A percentile compares a stretch with the other conserved stretches of the same genome.
These are phyloP conservation scores for Aspergillus texensis DNA, from an alignment of 2,329 filamentous ascomycete species.

Conservation along the genomic window DNA sequence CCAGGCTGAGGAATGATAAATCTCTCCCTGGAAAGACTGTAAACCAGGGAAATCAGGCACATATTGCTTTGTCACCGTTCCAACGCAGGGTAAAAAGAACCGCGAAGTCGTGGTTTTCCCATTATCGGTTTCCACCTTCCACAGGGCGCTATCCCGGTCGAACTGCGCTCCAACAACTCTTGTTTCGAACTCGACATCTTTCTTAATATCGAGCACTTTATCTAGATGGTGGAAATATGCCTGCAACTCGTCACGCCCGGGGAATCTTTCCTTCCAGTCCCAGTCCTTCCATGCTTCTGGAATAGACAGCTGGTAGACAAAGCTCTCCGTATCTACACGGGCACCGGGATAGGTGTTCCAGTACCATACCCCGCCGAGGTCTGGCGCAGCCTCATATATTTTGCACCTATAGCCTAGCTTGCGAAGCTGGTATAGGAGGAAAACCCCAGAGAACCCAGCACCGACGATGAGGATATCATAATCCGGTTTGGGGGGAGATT, in stretches of 20 bases:
- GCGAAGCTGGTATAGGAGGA: slow-evolving; percentile 12
- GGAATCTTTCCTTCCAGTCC: slow-evolving; percentile 42
- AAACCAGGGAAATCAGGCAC: slow-evolving; percentile 43
- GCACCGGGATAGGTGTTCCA: slow-evolving; percentile 14
- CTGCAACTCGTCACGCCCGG: slow-evolving; percentile 40
- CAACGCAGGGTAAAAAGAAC: slow-evolving; percentile 51
- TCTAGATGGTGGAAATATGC: slow-evolving; percentile 53
- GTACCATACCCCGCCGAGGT: slow-evolving; percentile 14
- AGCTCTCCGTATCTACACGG: slow-evolving; percentile 8
- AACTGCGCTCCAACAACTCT: slow-evolving; percentile 46
- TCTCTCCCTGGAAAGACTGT: slow-evolving; percentile 51
- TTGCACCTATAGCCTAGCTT: slow-evolving; percentile 8
- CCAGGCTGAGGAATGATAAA: slow-evolving; percentile 61
- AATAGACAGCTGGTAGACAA: slow-evolving; percentile 29
- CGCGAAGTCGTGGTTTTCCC: slow-evolving; percentile 41
- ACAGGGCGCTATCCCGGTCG: slow-evolving; percentile 38
- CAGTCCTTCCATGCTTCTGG: slow-evolving; percentile 51
- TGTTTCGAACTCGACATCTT: slow-evolving; percentile 49
- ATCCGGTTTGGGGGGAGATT: not conserved
- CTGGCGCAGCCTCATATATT: slow-evolving; percentile 8
- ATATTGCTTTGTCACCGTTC: slow-evolving; percentile 48
- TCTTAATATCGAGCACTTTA: slow-evolving; percentile 45
- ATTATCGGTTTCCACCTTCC: slow-evolving; percentile 49
- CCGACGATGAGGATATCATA: slow-evolving; percentile 13
- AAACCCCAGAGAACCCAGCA: slow-evolving; percentile 15